Evolutionary conservation across 805 yeast species (phyloP).

Genomic region (Saccharomyces paradoxus): DNA sequence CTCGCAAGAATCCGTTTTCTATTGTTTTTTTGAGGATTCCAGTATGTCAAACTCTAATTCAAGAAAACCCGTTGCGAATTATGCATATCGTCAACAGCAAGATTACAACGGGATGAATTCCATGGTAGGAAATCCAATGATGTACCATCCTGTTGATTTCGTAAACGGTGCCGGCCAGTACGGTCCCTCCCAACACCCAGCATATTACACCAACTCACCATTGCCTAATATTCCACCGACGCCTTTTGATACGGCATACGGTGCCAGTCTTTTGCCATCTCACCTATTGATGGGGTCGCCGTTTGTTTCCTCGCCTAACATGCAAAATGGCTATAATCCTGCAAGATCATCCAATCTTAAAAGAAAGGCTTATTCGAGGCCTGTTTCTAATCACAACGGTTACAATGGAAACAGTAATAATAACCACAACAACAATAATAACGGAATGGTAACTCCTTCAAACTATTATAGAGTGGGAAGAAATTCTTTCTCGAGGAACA

Average conservation of each 20-base stretch:
- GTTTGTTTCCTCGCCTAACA: constrained; percentile 37
- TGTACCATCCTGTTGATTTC: not conserved
- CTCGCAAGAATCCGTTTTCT: not conserved
- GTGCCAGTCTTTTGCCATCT: constrained; percentile 55
- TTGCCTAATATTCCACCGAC: constrained; percentile 35
- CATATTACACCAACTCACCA: constrained; percentile 17
- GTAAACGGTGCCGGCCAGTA: not conserved
- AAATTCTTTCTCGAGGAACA: not conserved
- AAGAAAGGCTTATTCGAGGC: not conserved
- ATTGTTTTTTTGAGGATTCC: not conserved
- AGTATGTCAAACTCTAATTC: not conserved
- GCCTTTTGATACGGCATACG: constrained; percentile 53
- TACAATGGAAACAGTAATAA: constrained; percentile 2
- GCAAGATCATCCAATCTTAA: not conserved
- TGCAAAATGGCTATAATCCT: constrained; percentile 1
- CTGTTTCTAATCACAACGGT: not conserved
- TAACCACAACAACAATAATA: not conserved
- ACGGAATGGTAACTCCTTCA: not conserved
- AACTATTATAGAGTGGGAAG: not conserved
- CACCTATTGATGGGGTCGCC: constrained; percentile 57
- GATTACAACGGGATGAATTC: not conserved
- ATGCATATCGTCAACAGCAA: not conserved
- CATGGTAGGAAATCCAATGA: not conserved
- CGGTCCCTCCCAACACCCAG: constrained; percentile 1
- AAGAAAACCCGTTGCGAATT: not conserved